Conservation (phyloP, 257 asterid species). For the Avicennia marina region DNA sequence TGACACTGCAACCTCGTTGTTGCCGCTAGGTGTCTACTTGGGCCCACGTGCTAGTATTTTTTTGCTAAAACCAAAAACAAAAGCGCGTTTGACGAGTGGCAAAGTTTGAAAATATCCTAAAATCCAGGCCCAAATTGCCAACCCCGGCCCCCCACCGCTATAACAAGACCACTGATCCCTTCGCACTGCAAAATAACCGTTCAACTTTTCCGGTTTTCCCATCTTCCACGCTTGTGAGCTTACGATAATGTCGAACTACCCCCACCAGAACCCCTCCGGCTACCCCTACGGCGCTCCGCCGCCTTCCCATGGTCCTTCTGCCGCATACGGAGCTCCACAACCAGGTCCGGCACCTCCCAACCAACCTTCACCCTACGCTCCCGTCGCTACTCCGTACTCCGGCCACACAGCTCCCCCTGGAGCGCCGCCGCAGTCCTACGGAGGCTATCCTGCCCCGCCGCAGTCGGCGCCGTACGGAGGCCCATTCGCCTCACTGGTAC, state of each 20-base stretch:
- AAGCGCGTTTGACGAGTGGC: no score
- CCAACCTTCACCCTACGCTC: not conserved
- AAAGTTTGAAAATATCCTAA: no score
- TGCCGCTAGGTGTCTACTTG: no score
- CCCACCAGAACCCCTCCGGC: not conserved
- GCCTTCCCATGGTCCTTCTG: not conserved
- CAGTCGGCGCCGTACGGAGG: slow-evolving; percentile 44
- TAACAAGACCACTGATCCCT: no score
- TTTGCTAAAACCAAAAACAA: no score
- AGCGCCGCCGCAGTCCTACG: slow-evolving; percentile 40
- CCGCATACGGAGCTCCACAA: not conserved
- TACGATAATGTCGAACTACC: not conserved
- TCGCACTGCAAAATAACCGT: no score
- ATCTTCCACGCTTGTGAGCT: no score
- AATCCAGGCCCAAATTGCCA: no score
- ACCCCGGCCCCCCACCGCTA: no score
- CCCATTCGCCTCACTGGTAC: slow-evolving; percentile 64
- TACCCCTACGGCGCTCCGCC: not conserved
- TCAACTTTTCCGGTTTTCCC: no score
- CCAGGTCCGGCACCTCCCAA: not conserved
- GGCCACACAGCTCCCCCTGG: slow-evolving; percentile 38
- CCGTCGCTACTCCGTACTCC: slow-evolving; percentile 37
- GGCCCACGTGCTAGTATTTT: no score
- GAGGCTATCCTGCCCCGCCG: slow-evolving; percentile 40
- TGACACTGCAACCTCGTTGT: no score